Base-by-base conservation (phyloP, 2,329 filamentous ascomycete genomes). In the Microsporum canis region DNA sequence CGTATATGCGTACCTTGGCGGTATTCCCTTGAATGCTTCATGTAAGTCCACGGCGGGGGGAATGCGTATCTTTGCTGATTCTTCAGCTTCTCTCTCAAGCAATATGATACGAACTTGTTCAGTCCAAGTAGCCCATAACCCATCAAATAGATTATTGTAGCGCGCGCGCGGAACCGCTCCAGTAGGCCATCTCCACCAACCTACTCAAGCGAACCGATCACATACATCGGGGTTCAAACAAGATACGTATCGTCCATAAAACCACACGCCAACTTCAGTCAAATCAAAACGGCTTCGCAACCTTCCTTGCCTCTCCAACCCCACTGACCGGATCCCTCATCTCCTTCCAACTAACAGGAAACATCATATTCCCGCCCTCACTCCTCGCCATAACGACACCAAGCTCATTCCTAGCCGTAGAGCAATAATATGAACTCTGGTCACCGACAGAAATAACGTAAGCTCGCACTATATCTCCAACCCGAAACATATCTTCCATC, bases 361-460 rank as follows among this genome's bases (percentile, higher is more conserved):
- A 88, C 91, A 97, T 95, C 68, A 88, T 83, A 75, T 95, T 92
- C 0, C 91, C 91, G 1, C 82, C 83, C 72, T 95, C 90, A 71
- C 90, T 95, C 67, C 84, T 87, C 7, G 92, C 94, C 85, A 97
- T 89, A 43, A 99, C 88, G 62, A 97, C 92, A 1, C 94, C 94
- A 45, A 95, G 80, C 71, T 95, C 88, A 74, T 99, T 97, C 66
- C 84, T 84, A 33, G 91, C 90, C 1, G 94, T 99, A 31, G 87
- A 88, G n/a, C 95, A 81, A 73, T 96, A 99, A 73, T 97, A 99
- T 69, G 89, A 95, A 58, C 88, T 85, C 76, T 97, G 91, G 71
- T 99, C 94, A 41, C 94, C 94, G 12, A 97, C 76, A 5, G 88
- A 94, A 62, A 95, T 94, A 69, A 99, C 91, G 61, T 87, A 83